phyloP scores from a whole-genome alignment of 805 yeast genomes.

The Blastobotrys muscicola region DNA sequence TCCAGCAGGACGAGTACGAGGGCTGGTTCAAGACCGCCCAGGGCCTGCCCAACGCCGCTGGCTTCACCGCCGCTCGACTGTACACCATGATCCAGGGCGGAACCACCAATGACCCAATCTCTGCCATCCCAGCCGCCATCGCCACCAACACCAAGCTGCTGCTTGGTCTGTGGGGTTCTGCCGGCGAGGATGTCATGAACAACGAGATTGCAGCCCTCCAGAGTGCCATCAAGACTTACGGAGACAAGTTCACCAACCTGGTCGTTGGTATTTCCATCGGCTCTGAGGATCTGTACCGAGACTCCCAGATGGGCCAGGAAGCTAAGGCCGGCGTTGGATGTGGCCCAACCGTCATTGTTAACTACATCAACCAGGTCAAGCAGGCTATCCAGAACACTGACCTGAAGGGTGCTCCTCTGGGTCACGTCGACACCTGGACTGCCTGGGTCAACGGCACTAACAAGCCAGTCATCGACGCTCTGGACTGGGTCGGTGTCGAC shows the following conservation, averaged over 20 bases:
- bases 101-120: constrained; percentile 11
- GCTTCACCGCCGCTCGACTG: constrained; percentile 14
- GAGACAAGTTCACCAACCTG: constrained; percentile 10
- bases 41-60: constrained; percentile 9
- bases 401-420: constrained; percentile 58
- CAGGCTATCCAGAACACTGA: constrained; percentile 62
- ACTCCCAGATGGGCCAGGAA: constrained; percentile 36
- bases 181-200: constrained; percentile 10
- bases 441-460: constrained; percentile 66
- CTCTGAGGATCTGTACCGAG: constrained; percentile 81
- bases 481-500: constrained; percentile 74
- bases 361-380: constrained; percentile 43
- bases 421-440: constrained; percentile 88
- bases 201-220: constrained; percentile 13
- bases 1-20: constrained; percentile 11
- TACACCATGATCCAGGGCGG: constrained; percentile 18
- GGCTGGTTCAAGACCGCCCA: constrained; percentile 11
- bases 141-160: constrained; percentile 12
- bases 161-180: constrained; percentile 17
- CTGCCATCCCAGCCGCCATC: constrained; percentile 16
- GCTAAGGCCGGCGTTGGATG: constrained; percentile 58
- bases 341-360: constrained; percentile 47
- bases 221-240: constrained; percentile 12
- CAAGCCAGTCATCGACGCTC: constrained; percentile 52
- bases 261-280: constrained; percentile 72